Evolutionary conservation across 352 stramenopile species (phyloP).

Genomic region (Pythium dissotocum): DNA sequence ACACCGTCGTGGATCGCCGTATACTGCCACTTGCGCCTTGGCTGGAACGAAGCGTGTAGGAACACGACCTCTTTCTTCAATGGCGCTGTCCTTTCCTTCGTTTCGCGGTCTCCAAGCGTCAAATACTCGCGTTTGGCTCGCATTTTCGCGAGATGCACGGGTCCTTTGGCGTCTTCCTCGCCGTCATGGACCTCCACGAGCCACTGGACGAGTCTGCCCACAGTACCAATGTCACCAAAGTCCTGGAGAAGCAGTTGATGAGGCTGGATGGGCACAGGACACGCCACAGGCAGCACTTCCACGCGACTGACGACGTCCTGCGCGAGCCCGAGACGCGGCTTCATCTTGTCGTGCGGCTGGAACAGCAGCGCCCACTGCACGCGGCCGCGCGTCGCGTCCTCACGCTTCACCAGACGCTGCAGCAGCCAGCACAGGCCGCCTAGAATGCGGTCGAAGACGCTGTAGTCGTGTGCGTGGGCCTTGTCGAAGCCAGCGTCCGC

Average conservation of each 20-base stretch:
- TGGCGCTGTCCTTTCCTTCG: slow-evolving; percentile 8
- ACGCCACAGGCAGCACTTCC: slow-evolving; percentile 35
- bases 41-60: slow-evolving; percentile 41
- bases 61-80: slow-evolving; percentile 50
- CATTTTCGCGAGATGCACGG: slow-evolving; percentile 42
- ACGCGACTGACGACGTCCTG: slow-evolving; percentile 57
- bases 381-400: slow-evolving; percentile 39
- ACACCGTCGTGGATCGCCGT: slow-evolving; percentile 16
- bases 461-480: slow-evolving; percentile 36
- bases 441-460: slow-evolving; percentile 66
- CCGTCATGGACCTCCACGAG: slow-evolving; percentile 34
- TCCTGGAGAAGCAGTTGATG: slow-evolving; percentile 80
- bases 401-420: slow-evolving; percentile 53
- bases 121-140: slow-evolving; percentile 36
- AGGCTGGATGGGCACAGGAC: slow-evolving; percentile 48
- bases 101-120: slow-evolving; percentile 16
- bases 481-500: slow-evolving; percentile 48
- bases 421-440: slow-evolving; percentile 62
- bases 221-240: slow-evolving; percentile 65
- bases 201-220: slow-evolving; percentile 53
- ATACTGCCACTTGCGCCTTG: slow-evolving; percentile 50
- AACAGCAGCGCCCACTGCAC: slow-evolving; percentile 72
- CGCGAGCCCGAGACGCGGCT: slow-evolving; percentile 61
- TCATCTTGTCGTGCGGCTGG: slow-evolving; percentile 66
- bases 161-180: slow-evolving; percentile 27